Conservation (phyloP, 2,329 filamentous ascomycete species). For the Coniochaeta pulveracea region DNA sequence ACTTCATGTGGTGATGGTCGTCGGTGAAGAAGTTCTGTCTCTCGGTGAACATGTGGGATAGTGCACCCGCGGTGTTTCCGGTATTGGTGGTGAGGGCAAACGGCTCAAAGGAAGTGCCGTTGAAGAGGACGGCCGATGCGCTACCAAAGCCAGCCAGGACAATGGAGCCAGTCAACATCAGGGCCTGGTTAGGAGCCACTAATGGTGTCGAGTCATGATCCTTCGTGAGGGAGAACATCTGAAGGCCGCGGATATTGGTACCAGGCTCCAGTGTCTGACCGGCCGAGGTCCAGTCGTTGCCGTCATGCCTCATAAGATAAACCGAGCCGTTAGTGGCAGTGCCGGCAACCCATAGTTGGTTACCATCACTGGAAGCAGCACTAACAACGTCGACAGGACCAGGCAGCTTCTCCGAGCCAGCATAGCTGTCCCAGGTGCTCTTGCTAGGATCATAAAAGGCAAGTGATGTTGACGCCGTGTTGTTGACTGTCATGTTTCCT, state of each 20-base stretch:
- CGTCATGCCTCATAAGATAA: constrained; percentile 77
- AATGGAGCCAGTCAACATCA: constrained; percentile 80
- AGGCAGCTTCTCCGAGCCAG: constrained; percentile 55
- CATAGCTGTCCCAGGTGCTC: constrained; percentile 53
- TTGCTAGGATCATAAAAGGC: constrained; percentile 61
- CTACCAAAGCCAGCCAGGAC: constrained; percentile 65
- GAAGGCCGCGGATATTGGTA: constrained; percentile 66
- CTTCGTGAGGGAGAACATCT: constrained; percentile 63
- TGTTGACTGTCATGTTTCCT: constrained; percentile 61
- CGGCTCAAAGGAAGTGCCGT: constrained; percentile 67
- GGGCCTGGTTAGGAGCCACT: constrained; percentile 54
- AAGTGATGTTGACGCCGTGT: constrained; percentile 50
- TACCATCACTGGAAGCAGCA: constrained; percentile 58
- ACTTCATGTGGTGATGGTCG: constrained; percentile 45
- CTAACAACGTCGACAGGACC: constrained; percentile 71
- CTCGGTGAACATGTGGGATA: constrained; percentile 76
- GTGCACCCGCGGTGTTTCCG: constrained; percentile 56
- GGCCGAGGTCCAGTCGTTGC: constrained; percentile 57
- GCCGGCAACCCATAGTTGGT: constrained; percentile 75
- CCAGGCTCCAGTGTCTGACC: constrained; percentile 48
- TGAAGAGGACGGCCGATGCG: constrained; percentile 77
- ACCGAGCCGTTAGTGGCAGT: constrained; percentile 51
- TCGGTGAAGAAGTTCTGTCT: constrained; percentile 64
- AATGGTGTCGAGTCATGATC: constrained; percentile 54
- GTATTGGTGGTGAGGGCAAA: constrained; percentile 67